Evolutionary conservation across 805 yeast genomes (phyloP).

Genomic region (Saccharomycopsis sp.): DNA sequence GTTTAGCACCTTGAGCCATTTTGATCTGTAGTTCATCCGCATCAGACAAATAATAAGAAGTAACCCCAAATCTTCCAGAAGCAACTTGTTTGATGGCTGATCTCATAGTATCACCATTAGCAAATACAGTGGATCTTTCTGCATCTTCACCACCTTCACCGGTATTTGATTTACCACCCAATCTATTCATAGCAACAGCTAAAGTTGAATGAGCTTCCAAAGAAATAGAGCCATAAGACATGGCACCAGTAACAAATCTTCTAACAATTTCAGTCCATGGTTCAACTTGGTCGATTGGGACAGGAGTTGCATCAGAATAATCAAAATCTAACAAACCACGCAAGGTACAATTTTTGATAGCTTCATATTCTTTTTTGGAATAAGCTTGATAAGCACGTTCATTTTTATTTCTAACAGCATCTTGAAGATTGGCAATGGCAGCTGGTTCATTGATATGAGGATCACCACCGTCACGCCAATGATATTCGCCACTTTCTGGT

Average conservation of each 20-base stretch:
- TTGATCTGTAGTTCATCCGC: conserved; percentile 97
- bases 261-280: conserved; percentile 99
- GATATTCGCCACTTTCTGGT: conserved; percentile 95
- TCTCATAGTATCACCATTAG: conserved; percentile 95
- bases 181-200: conserved; percentile 97
- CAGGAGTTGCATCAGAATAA: conserved; percentile 55
- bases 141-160: conserved; percentile 99
- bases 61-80: conserved; percentile 96
- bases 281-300: conserved; percentile 95
- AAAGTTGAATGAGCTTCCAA: conserved; percentile 97
- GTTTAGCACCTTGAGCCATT: conserved; percentile 99
- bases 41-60: conserved; percentile 87
- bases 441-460: conserved; percentile 91
- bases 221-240: conserved; percentile 98
- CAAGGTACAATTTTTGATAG: conserved; percentile 84
- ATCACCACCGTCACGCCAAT: conserved; percentile 98
- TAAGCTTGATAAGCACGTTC: conserved; percentile 88
- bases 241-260: conserved; percentile 97
- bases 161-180: conserved; percentile 95
- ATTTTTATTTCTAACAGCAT: conserved; percentile 96
- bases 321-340: conserved; percentile 93
- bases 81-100: conserved; percentile 98
- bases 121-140: conserved; percentile 69
- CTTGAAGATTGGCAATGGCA: conserved; percentile 92
- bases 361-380: conserved; percentile 82